These are phyloP conservation scores for Aspergillus pseudotamarii DNA, from an alignment of 2,329 filamentous ascomycete genomes.

Conservation along the genomic window DNA sequence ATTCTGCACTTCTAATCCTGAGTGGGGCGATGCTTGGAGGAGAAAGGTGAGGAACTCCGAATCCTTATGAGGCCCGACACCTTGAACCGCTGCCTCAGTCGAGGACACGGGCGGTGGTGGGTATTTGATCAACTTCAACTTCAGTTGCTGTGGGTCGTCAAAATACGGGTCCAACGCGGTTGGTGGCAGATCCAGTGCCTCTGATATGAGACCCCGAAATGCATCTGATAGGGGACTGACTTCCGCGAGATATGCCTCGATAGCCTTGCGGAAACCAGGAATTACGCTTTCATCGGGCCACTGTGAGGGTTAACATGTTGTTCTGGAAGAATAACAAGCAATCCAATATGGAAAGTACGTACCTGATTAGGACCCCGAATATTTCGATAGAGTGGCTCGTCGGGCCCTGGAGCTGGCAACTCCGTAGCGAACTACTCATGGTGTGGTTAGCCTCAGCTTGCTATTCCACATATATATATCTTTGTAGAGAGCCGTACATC, in stretches of 20 bases:
- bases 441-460: background rate
- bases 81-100: slow-evolving; percentile 35
- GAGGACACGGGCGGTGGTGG: slow-evolving; percentile 34
- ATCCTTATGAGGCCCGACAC: slow-evolving; percentile 52
- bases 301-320: slow-evolving; percentile 16
- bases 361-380: slow-evolving; percentile 42
- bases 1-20: slow-evolving; percentile 53
- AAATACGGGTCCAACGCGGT: slow-evolving; percentile 36
- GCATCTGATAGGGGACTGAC: slow-evolving; percentile 27
- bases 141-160: slow-evolving; percentile 38
- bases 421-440: slow-evolving; percentile 38
- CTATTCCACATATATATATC: background rate
- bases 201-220: slow-evolving; percentile 36
- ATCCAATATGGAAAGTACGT: background rate
- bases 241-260: slow-evolving; percentile 35
- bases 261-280: slow-evolving; percentile 33
- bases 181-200: slow-evolving; percentile 34
- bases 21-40: slow-evolving; percentile 46
- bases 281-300: slow-evolving; percentile 38
- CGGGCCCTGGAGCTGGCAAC: slow-evolving; percentile 35
- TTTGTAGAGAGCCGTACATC: slow-evolving; percentile 28
- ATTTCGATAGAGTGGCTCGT: slow-evolving; percentile 40
- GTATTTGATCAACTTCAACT: slow-evolving; percentile 48
- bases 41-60: slow-evolving; percentile 54
- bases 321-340: background rate